Evolutionary conservation across 2,329 filamentous ascomycete genomes (phyloP).

Genomic region (Fusarium cicatricum): DNA sequence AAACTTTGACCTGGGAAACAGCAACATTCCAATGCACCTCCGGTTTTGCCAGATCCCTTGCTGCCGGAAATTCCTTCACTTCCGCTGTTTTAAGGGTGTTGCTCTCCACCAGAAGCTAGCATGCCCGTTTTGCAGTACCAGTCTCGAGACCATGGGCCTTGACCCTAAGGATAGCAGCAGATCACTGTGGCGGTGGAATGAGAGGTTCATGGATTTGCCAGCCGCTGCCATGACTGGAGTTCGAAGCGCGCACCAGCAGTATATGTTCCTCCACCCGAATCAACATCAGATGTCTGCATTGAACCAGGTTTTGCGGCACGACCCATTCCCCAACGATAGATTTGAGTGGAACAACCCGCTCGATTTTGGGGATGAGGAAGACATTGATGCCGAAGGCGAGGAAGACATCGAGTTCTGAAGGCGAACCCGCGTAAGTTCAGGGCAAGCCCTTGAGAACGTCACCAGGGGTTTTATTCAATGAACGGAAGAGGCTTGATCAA

Average conservation of each 20-base stretch:
- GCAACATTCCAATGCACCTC: slow-evolving; percentile 5
- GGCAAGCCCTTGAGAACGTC: not conserved
- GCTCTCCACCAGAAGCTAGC: not conserved
- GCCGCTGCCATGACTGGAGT: not conserved
- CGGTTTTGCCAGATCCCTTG: slow-evolving; percentile 7
- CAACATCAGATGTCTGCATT: not conserved
- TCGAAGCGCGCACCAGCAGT: not conserved
- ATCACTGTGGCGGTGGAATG: not conserved
- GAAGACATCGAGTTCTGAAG: too few species aligned
- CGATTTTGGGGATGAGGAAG: too few species aligned
- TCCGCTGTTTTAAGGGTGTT: slow-evolving; percentile 20
- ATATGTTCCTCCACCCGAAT: not conserved
- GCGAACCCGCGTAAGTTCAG: too few species aligned
- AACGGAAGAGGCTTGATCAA: not conserved
- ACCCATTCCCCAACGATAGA: not conserved
- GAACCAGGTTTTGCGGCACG: not conserved
- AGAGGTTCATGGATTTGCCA: not conserved
- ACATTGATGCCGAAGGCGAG: too few species aligned
- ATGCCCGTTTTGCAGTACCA: slow-evolving; percentile 16
- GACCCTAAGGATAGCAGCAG: not conserved
- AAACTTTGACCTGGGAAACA: not conserved
- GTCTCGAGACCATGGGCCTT: not conserved
- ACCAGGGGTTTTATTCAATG: not conserved
- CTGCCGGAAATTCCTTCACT: slow-evolving; percentile 18
- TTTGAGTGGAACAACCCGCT: too few species aligned